Base-by-base conservation (phyloP, 345 rosid species). In the Lepidium africanum region DNA sequence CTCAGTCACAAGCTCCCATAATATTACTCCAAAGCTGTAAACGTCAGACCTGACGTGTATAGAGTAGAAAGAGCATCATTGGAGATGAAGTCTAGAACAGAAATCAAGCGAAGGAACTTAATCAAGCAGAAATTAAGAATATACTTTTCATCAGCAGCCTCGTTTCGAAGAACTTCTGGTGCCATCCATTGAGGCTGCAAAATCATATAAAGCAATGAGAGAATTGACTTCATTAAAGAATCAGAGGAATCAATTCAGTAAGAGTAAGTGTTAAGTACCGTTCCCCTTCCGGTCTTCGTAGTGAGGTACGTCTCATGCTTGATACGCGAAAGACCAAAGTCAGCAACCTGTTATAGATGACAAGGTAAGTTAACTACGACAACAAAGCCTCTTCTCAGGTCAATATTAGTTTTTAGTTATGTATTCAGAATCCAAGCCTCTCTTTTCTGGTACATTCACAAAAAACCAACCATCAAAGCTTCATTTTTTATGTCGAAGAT, bases 141-240 rank as follows among this genome's bases (percentile, higher is more conserved):
- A 32, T 84, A 93, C 98, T 88, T 93, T 78, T 88, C 97, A 59
- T 90, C 96, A 8, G 96, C 83, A 52, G 88, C 92, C 75, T 93
- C 98, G 64, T 85, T 88, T 3, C 98, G 89, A 56, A 90, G 94
- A 80, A 87, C 94, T 81, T 93, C 98, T 0, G 96, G 98, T 5
- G 98, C 98, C 98, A 93, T 93, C 98, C 98, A 90, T 73, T 93
- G 97, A 79, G 97, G 98, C 98, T 93, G 65, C 63, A 83, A 55
- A 59, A 69, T 30, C 10, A 70, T 49, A 36, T 57, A 52, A 45
- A 13, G 16, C 64, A 75, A 56, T 3, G 51, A 15, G 42, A 63
- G 74, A 27, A 46, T 5, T 35, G 48, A 32, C 51, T 32, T 72
- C 46, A 53, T 14, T 10, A 36, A 23, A 59, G 54, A 70, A 64